Conservation (phyloP, 2,329 filamentous ascomycete species). For the Diaporthe sp. region DNA sequence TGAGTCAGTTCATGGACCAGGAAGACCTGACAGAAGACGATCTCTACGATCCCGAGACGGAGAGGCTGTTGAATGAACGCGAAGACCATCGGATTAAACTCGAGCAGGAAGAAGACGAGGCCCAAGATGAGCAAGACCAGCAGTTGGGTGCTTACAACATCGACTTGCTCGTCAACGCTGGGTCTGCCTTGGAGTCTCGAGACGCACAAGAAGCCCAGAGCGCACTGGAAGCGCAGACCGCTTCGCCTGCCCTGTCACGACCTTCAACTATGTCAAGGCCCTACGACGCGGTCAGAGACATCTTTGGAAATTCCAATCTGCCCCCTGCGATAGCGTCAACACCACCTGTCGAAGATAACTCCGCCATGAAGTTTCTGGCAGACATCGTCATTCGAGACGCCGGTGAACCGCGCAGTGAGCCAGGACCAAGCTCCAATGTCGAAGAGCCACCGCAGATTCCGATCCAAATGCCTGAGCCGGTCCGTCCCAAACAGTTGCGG, state of each 20-base stretch:
- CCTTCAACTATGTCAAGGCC: slow-evolving; percentile 51
- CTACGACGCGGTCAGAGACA: slow-evolving; percentile 60
- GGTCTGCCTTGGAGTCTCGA: slow-evolving; percentile 31
- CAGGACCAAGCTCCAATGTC: not conserved
- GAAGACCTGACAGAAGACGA: slow-evolving; percentile 46
- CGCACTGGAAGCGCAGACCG: slow-evolving; percentile 13
- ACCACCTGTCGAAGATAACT: slow-evolving; percentile 30
- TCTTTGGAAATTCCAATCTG: slow-evolving; percentile 54
- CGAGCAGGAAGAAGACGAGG: slow-evolving; percentile 45
- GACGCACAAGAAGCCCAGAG: slow-evolving; percentile 39
- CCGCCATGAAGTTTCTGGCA: slow-evolving; percentile 33
- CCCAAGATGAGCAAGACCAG: slow-evolving; percentile 40
- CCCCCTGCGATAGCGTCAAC: slow-evolving; percentile 43
- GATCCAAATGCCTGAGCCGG: slow-evolving; percentile 41
- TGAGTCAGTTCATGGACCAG: slow-evolving; percentile 45
- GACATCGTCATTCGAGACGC: slow-evolving; percentile 24
- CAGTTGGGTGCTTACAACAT: slow-evolving; percentile 40
- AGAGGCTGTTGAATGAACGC: slow-evolving; percentile 42
- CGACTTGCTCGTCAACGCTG: slow-evolving; percentile 43
- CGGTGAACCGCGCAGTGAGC: not conserved
- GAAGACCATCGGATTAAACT: slow-evolving; percentile 42
- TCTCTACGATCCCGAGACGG: slow-evolving; percentile 41
- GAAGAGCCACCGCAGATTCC: slow-evolving; percentile 34
- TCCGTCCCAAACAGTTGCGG: slow-evolving; percentile 38
- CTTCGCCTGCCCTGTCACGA: slow-evolving; percentile 32